These are phyloP conservation scores for Candida loeiensis DNA, from an alignment of 805 yeast genomes.

Conservation along the genomic window DNA sequence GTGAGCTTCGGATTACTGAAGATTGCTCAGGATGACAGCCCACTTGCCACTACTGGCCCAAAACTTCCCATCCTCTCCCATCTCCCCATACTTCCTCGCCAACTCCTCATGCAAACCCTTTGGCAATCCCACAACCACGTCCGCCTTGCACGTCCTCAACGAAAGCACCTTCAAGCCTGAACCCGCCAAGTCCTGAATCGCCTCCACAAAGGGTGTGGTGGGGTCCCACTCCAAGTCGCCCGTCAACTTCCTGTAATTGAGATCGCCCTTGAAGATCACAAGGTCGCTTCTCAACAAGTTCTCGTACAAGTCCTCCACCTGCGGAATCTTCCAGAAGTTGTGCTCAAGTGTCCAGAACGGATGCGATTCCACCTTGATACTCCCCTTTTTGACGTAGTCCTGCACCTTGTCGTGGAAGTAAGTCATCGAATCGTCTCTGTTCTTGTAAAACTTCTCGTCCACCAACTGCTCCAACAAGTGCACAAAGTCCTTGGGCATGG, in stretches of 20 bases:
- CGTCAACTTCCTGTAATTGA: constrained; percentile 90
- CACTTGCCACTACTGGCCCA: constrained; percentile 92
- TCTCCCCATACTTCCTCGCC: constrained; percentile 52
- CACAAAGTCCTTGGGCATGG: constrained; percentile 76
- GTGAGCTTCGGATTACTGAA: not conserved
- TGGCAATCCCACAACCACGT: constrained; percentile 82
- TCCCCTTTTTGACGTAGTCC: constrained; percentile 17
- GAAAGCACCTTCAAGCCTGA: constrained; percentile 66
- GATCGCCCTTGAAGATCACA: constrained; percentile 88
- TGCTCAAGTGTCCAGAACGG: constrained; percentile 84
- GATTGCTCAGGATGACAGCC: constrained; percentile 71
- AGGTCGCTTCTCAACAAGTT: constrained; percentile 63
- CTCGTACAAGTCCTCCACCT: constrained; percentile 60
- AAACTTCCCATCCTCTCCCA: constrained; percentile 64
- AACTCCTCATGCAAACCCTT: constrained; percentile 71
- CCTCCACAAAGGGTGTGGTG: constrained; percentile 67
- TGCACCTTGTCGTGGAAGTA: constrained; percentile 20
- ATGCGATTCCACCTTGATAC: constrained; percentile 41
- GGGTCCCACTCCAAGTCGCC: constrained; percentile 89
- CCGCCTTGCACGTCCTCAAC: constrained; percentile 93
- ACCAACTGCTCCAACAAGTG: constrained; percentile 54
- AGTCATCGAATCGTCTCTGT: constrained; percentile 22
- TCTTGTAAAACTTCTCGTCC: constrained; percentile 50
- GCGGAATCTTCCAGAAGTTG: constrained; percentile 72
- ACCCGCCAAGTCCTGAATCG: constrained; percentile 65